Conservation (phyloP, 2,329 filamentous ascomycete species). For the Sclerotinia subarctica region DNA sequence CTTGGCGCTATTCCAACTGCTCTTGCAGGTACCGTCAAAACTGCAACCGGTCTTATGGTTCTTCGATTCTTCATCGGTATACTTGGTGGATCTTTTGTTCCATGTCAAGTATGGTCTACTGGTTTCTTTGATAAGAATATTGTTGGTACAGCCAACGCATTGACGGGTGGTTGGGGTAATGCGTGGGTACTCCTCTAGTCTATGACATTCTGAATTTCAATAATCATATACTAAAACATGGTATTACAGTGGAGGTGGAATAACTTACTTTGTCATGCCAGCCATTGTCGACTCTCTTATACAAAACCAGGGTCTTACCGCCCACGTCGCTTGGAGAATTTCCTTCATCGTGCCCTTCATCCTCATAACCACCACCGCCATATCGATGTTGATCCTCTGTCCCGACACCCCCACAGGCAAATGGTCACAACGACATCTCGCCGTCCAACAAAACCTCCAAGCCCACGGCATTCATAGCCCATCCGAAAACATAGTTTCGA, state of each 20-base stretch:
- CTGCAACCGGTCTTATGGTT: constrained; percentile 63
- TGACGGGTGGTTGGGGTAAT: constrained; percentile 83
- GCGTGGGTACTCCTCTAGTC: constrained; percentile 40
- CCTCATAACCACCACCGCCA: constrained; percentile 63
- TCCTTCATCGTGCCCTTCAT: constrained; percentile 82
- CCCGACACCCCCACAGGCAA: constrained; percentile 79
- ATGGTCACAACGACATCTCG: constrained; percentile 65
- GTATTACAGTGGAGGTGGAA: constrained; percentile 62
- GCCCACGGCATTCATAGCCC: constrained; percentile 48
- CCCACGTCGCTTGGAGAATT: constrained; percentile 76
- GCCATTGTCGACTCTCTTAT: constrained; percentile 79
- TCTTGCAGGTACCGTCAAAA: constrained; percentile 73
- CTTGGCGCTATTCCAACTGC: constrained; percentile 77
- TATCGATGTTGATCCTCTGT: constrained; percentile 69
- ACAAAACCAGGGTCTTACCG: constrained; percentile 52
- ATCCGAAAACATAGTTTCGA: constrained; percentile 24
- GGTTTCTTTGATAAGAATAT: constrained; percentile 93
- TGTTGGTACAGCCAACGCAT: constrained; percentile 81
- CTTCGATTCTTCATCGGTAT: constrained; percentile 80
- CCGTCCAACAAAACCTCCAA: constrained; percentile 44
- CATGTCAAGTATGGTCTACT: constrained; percentile 89
- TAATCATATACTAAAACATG: not conserved
- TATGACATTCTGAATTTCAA: not conserved
- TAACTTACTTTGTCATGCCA: constrained; percentile 93
- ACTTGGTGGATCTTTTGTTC: constrained; percentile 74